phyloP scores from a whole-genome alignment of 2,329 filamentous ascomycete genomes.

The Talaromyces sp. region DNA sequence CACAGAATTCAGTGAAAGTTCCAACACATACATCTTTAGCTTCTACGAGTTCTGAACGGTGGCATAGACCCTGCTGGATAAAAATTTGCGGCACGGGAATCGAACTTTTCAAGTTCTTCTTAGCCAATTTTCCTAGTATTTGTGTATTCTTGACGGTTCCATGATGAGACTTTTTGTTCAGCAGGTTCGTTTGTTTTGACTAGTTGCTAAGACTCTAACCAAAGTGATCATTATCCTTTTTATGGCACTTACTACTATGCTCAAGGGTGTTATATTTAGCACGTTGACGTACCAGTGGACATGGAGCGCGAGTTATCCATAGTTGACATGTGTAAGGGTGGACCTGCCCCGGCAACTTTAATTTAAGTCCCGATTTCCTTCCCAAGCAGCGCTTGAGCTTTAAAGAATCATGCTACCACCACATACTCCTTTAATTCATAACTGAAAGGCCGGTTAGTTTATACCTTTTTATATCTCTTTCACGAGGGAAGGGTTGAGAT shows the following conservation, averaged over 20 bases:
- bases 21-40: not conserved
- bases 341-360: not conserved
- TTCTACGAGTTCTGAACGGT: not conserved
- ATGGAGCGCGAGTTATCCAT: not conserved
- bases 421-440: not conserved
- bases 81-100: not conserved
- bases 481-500: no score
- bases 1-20: not conserved
- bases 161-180: no score
- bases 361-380: not conserved
- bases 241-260: no score
- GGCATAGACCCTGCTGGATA: not conserved
- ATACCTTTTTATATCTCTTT: no score
- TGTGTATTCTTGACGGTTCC: not conserved
- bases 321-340: not conserved
- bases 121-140: not conserved
- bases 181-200: not conserved
- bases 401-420: not conserved
- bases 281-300: not conserved
- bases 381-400: not conserved
- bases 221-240: not conserved
- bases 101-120: no score
- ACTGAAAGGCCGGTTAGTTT: not conserved
- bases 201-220: not conserved
- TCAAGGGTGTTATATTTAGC: not conserved